Evolutionary conservation across 208 protist species (phyloP).

Genomic region (Leishmania gerbilli): DNA sequence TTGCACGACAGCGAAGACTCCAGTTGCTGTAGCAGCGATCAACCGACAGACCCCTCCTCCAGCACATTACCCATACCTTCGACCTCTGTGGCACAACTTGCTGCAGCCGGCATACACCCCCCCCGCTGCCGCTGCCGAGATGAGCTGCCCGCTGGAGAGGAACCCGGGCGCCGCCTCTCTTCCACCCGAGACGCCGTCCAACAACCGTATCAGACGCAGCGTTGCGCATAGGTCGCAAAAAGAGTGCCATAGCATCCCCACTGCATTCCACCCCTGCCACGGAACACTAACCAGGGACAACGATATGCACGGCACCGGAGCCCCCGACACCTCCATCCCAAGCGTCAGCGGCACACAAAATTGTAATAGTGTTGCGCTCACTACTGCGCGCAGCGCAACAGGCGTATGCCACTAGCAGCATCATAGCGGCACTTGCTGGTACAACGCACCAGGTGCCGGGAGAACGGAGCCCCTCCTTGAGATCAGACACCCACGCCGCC

Average conservation of each 20-base stretch:
- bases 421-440: conserved; percentile 51
- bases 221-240: conserved; percentile 44
- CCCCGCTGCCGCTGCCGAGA: background rate
- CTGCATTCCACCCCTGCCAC: conserved; percentile 48
- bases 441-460: conserved; percentile 28
- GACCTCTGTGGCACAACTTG: background rate
- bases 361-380: conserved; percentile 43
- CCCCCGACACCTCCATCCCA: conserved; percentile 45
- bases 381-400: conserved; percentile 50
- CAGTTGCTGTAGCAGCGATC: conserved; percentile 26
- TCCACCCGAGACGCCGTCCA: conserved; percentile 35
- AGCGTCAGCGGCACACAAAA: conserved; percentile 54
- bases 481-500: conserved; percentile 44
- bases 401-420: conserved; percentile 37
- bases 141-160: conserved; percentile 1
- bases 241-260: conserved; percentile 39
- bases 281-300: conserved; percentile 38
- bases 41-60: conserved; percentile 6
- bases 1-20: background rate
- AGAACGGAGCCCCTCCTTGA: conserved; percentile 24
- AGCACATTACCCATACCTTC: conserved; percentile 8
- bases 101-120: background rate
- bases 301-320: conserved; percentile 49
- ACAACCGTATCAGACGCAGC: conserved; percentile 39
- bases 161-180: conserved; percentile 16